phyloP scores from a whole-genome alignment of 2,329 filamentous ascomycete genomes.

The Epichloe coenophiala region DNA sequence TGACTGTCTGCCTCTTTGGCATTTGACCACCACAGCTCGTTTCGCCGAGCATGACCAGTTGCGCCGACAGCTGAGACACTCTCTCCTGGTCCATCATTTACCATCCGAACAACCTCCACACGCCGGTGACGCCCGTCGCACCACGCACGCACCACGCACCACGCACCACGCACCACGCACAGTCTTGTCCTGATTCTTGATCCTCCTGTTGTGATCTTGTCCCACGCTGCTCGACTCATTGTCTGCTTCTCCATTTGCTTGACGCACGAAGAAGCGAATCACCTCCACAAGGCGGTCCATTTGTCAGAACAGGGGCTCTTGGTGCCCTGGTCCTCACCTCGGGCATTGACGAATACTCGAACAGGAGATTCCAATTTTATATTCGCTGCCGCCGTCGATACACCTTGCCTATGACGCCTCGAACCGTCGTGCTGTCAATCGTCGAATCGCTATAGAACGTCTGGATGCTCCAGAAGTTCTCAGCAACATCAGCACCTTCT shows the following conservation, averaged over 20 bases:
- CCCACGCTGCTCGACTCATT: background rate
- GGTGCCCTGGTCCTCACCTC: background rate
- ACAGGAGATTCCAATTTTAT: background rate
- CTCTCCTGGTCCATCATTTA: conserved; percentile 2
- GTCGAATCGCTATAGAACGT: background rate
- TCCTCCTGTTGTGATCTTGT: background rate
- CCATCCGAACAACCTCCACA: background rate
- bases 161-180: background rate
- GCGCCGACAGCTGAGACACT: conserved; percentile 5
- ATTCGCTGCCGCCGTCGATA: background rate
- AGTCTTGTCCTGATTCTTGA: background rate
- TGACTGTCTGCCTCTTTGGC: background rate
- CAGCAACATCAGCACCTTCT: background rate
- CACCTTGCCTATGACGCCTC: background rate
- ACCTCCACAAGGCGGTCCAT: background rate
- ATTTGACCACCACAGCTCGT: background rate
- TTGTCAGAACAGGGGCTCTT: background rate
- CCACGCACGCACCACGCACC: background rate
- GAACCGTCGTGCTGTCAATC: background rate
- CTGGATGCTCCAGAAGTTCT: background rate
- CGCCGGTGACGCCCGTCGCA: background rate
- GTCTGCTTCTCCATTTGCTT: background rate
- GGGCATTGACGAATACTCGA: background rate
- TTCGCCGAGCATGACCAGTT: conserved; percentile 2
- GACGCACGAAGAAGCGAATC: background rate